Base-by-base conservation (phyloP, 1,284 basidiomycete genomes). In the Trichosporon faecale region DNA sequence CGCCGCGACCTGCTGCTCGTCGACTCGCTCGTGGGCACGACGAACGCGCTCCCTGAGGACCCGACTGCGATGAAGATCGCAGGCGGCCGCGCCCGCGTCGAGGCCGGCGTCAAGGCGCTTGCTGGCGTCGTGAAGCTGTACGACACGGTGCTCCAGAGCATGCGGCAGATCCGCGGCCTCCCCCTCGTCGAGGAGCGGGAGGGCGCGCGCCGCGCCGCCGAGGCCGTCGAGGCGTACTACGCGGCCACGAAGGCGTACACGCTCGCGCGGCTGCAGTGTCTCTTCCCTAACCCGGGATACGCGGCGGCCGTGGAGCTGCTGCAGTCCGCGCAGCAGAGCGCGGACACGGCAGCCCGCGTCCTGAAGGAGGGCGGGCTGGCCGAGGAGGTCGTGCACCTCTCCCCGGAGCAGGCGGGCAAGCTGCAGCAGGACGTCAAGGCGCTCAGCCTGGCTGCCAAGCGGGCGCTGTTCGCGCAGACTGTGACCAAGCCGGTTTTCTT, bases 401-500 rank as follows among this genome's bases (percentile, higher is more conserved):
- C 76, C 3, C n/a, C 55, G 8, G 35, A 70, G 46, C 65, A 85
- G n/a, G 76, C 91, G 52, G 85, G 86, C 35, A 76, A 76, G 12
- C 85, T 94, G 12, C 89, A 90, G 70, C 74, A 76, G 7, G 80
- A 84, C 1, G 82, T 92, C 57, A 74, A 83, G 12, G 75, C 82
- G 0, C 88, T 90, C 70, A 86, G 86, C 63, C 76, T 86, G 6
- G 84, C 85, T 1, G 87, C 89, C 80, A 94, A 94, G 81, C 88
- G 87, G 52, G 90, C 90, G 44, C 93, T 93, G 89, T 92, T 93
- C 76, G 86, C 88, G 0, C 87, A 88, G 79, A 91, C 91, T 73
- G 90, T 92, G 3, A 90, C 90, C 84, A 95, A 95, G 80, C 92
- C 91, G 8, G 78, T 94, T 37, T 96, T 96, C 86, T 96, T 94